Evolutionary conservation across 495 filamentous ascomycete species (phyloP).

Genomic region (Gamarada debralockiae): DNA sequence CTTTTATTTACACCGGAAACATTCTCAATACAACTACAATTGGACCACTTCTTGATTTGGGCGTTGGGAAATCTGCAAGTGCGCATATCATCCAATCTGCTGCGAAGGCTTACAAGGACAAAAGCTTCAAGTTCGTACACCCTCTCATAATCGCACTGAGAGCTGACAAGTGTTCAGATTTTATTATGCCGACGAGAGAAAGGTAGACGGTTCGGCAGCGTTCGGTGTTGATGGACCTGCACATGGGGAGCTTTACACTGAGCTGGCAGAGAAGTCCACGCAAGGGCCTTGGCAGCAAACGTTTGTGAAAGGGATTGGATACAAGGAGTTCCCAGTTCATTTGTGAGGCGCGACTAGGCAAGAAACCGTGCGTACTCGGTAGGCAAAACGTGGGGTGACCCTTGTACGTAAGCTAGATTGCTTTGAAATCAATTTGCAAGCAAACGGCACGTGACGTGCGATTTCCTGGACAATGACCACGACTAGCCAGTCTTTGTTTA

Average conservation of each 20-base stretch:
- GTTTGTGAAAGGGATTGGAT: conserved; percentile 38
- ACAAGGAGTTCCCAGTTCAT: conserved; percentile 8
- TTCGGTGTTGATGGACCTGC: conserved; percentile 36
- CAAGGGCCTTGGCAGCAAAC: conserved; percentile 45
- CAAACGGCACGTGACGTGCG: background rate
- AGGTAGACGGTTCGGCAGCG: conserved; percentile 34
- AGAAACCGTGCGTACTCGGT: background rate
- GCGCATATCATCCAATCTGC: conserved; percentile 41
- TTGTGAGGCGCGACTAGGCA: background rate
- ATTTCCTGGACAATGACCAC: background rate
- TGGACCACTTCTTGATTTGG: conserved; percentile 30
- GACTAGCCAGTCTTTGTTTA: too few relatives aligned
- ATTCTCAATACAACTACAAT: conserved; percentile 33
- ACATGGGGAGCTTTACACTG: conserved; percentile 36
- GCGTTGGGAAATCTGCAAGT: conserved; percentile 41
- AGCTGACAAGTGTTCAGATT: conserved; percentile 31
- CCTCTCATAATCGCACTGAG: background rate
- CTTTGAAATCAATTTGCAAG: background rate
- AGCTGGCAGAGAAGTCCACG: conserved; percentile 32
- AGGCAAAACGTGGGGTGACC: background rate
- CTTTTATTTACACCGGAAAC: conserved; percentile 50
- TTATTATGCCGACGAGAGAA: conserved; percentile 46
- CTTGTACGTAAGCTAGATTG: background rate
- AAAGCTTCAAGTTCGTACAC: conserved; percentile 40
- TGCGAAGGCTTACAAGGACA: conserved; percentile 35